These are phyloP conservation scores for Pythium aquatile DNA, from an alignment of 352 stramenopile species.

Conservation along the genomic window DNA sequence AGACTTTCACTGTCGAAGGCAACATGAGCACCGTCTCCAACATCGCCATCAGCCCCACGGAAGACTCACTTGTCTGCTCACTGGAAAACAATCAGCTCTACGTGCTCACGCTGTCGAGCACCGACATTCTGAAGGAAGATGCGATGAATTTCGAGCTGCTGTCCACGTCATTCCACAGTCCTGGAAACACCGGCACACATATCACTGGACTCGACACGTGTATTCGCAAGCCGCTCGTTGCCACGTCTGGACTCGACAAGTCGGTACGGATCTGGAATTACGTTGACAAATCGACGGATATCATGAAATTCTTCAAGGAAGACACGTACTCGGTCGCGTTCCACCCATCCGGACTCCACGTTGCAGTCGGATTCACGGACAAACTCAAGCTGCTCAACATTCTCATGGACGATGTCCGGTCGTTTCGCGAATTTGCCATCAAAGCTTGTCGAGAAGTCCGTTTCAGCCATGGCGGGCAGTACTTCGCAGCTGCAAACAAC, in stretches of 20 bases:
- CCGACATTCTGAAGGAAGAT: conserved; percentile 92
- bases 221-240: conserved; percentile 89
- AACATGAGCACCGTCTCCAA: conserved; percentile 77
- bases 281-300: conserved; percentile 87
- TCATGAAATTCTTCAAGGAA: conserved; percentile 91
- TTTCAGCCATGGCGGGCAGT: conserved; percentile 91
- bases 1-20: conserved; percentile 86
- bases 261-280: conserved; percentile 95
- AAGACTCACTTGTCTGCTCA: conserved; percentile 88
- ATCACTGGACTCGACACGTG: conserved; percentile 94
- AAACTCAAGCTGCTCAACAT: conserved; percentile 94
- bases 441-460: conserved; percentile 90
- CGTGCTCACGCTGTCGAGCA: conserved; percentile 86
- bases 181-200: conserved; percentile 56
- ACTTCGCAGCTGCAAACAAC: conserved; percentile 87
- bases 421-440: conserved; percentile 90
- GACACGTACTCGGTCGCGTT: conserved; percentile 87
- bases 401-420: conserved; percentile 92
- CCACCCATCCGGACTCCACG: conserved; percentile 87
- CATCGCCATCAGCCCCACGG: conserved; percentile 85
- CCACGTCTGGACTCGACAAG: conserved; percentile 89
- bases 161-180: conserved; percentile 85
- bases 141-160: conserved; percentile 93
- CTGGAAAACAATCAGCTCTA: conserved; percentile 91
- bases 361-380: conserved; percentile 92